These are phyloP conservation scores for Boletus fagicola DNA, from an alignment of 768 basidiomycete genomes.

Conservation along the genomic window DNA sequence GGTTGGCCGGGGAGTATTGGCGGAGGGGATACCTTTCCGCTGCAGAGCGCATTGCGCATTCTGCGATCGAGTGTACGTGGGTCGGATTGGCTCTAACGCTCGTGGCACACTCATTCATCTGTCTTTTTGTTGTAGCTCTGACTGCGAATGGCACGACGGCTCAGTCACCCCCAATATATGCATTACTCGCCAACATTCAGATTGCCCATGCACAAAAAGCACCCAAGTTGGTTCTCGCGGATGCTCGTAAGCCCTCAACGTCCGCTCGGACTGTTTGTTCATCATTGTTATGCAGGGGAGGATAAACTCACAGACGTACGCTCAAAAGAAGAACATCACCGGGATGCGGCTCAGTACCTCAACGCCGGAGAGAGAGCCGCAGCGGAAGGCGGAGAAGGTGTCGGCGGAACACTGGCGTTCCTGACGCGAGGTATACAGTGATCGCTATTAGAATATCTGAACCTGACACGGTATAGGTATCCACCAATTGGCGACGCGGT, in stretches of 20 bases:
- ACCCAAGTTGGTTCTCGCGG: conserved; percentile 71
- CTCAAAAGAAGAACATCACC: conserved; percentile 65
- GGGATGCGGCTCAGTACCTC: conserved; percentile 65
- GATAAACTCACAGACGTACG: conserved; percentile 59
- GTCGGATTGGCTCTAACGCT: background rate
- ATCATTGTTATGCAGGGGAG: conserved; percentile 45
- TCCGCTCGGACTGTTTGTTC: background rate
- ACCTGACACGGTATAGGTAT: conserved; percentile 51
- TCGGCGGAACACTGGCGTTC: conserved; percentile 55
- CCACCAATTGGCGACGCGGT: conserved; percentile 74
- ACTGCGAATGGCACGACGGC: conserved; percentile 46
- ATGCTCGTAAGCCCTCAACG: conserved; percentile 58
- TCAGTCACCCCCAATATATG: conserved; percentile 70
- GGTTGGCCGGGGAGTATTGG: conserved; percentile 88
- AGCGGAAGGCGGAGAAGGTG: conserved; percentile 58
- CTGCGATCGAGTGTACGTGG: conserved; percentile 65
- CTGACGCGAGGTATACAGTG: conserved; percentile 60
- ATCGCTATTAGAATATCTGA: background rate
- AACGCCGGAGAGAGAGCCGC: conserved; percentile 58
- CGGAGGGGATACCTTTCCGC: conserved; percentile 68
- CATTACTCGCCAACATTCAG: conserved; percentile 82
- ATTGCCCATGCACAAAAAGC: conserved; percentile 78
- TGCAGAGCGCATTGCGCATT: conserved; percentile 71
- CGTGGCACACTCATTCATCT: conserved; percentile 1
- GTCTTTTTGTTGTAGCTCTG: conserved; percentile 42